These are phyloP conservation scores for Carex parvula DNA, from an alignment of 176 grass and related monocot genomes.

Conservation along the genomic window DNA sequence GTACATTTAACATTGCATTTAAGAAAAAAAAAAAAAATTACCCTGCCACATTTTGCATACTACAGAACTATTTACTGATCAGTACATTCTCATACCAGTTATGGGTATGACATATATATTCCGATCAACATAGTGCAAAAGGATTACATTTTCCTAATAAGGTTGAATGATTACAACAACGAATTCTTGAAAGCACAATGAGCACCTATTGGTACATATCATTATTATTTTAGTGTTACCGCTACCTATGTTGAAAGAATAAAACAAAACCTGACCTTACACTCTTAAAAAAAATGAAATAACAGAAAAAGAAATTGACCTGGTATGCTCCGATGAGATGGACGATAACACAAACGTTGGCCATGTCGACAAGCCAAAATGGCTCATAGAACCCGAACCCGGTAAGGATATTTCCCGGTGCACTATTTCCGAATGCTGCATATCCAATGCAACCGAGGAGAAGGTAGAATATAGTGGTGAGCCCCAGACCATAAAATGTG, in stretches of 20 bases:
- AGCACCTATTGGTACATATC: not conserved
- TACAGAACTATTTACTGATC: not conserved
- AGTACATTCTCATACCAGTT: not conserved
- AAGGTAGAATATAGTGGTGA: constrained; percentile 91
- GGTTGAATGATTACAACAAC: not conserved
- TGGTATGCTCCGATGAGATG: constrained; percentile 95
- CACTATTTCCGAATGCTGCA: constrained; percentile 75
- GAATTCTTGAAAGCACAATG: not conserved
- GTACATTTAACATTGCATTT: not conserved
- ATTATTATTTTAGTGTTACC: not conserved
- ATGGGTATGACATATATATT: constrained; percentile 3
- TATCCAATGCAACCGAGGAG: constrained; percentile 71
- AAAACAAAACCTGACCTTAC: not conserved
- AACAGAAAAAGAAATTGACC: constrained; percentile 13
- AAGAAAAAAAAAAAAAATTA: not conserved
- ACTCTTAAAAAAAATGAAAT: not conserved
- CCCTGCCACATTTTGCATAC: not conserved
- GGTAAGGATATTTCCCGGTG: constrained; percentile 72
- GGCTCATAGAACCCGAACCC: constrained; percentile 90
- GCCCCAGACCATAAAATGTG: constrained; percentile 44
- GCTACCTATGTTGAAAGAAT: not conserved
- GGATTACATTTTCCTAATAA: not conserved
- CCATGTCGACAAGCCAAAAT: constrained; percentile 91
- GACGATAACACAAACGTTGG: constrained; percentile 84
- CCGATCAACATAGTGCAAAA: not conserved